Evolutionary conservation across 345 rosid species (phyloP), one percentile per base, ranked within the genome.

Genomic region (Brassica carinata): DNA sequence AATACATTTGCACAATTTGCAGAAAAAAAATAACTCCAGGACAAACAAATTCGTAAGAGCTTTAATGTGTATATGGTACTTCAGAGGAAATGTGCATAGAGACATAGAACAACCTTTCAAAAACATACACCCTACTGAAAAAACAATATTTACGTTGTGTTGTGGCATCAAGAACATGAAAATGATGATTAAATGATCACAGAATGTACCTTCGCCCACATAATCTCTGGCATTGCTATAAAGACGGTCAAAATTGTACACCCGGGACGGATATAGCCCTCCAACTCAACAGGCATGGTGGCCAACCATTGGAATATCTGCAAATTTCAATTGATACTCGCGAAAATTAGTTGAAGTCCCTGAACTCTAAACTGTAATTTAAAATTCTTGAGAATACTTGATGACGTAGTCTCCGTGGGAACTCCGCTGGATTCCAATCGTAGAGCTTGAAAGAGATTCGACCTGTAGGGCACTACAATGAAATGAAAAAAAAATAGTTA

Each of bases 361-460:
- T 15, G 81, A 86, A 86, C 83, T 88, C 95, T 87, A 89, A 89
- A 91, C 91, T 87, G 86, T 69, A 84, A 86, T 34, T 79, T 45
- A 82, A 55, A 85, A 84, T 78, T 85, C 82, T 81, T 86, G 86
- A 87, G 61, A 81, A 83, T 95, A 96, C 99, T 92, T 96, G 99
- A 81, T 87, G 99, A 77, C 98, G 97, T 34, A 96, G 98, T 87
- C 97, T 91, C 85, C 99, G 86, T 0, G 99, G 99, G 80, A 96
- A 96, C 83, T 96, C 99, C 2, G 98, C 98, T 1, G 98, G 99
- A 85, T 96, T 96, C 99, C 99, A 96, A 74, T 96, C 99, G 82
- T 93, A 93, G 74, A 95, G 98, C 88, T 92, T 93, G 84, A 92
- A 93, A 13, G 98, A 93, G 83, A 96, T 92, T 75, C 97, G 90